Conservation (phyloP, 2,329 filamentous ascomycete genomes). For the Xylariaceae sp. region DNA sequence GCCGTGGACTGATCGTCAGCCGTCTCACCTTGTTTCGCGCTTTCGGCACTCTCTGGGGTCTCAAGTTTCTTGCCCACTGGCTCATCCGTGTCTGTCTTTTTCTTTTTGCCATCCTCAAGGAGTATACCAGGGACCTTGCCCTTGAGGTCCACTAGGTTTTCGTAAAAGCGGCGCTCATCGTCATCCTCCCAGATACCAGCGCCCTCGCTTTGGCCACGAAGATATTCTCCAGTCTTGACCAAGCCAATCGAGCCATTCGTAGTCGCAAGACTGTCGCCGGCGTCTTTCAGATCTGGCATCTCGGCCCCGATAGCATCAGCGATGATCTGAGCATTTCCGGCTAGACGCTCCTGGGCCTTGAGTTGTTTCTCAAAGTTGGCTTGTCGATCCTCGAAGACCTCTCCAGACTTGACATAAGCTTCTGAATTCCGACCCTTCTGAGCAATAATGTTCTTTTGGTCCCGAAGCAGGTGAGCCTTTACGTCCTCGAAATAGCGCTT, state of each 20-base stretch:
- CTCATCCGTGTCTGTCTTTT: slow-evolving; percentile 78
- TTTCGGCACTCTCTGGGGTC: slow-evolving; percentile 42
- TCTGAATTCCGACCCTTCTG: slow-evolving; percentile 95
- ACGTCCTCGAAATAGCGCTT: slow-evolving; percentile 90
- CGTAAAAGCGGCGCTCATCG: slow-evolving; percentile 95
- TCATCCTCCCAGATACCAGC: slow-evolving; percentile 98
- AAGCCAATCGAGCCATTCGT: slow-evolving; percentile 81
- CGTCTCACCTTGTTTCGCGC: slow-evolving; percentile 46
- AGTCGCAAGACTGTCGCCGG: slow-evolving; percentile 62
- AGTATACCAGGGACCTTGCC: slow-evolving; percentile 93
- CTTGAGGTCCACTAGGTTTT: slow-evolving; percentile 91
- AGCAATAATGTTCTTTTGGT: slow-evolving; percentile 81
- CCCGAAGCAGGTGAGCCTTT: slow-evolving; percentile 80
- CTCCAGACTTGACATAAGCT: slow-evolving; percentile 96
- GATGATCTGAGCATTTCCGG: slow-evolving; percentile 84
- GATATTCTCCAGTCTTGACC: slow-evolving; percentile 89
- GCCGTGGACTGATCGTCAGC: slow-evolving; percentile 84
- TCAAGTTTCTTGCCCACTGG: slow-evolving; percentile 74
- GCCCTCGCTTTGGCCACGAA: slow-evolving; percentile 84
- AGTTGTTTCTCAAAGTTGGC: slow-evolving; percentile 91
- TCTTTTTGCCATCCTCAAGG: slow-evolving; percentile 92
- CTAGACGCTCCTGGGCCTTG: slow-evolving; percentile 85
- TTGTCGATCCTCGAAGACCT: slow-evolving; percentile 96
- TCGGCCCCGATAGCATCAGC: slow-evolving; percentile 84
- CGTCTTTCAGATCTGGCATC: slow-evolving; percentile 89